Evolutionary conservation across 768 basidiomycete species (phyloP), one percentile per base, ranked within the genome.

Genomic region (Tulasnella calospora): DNA sequence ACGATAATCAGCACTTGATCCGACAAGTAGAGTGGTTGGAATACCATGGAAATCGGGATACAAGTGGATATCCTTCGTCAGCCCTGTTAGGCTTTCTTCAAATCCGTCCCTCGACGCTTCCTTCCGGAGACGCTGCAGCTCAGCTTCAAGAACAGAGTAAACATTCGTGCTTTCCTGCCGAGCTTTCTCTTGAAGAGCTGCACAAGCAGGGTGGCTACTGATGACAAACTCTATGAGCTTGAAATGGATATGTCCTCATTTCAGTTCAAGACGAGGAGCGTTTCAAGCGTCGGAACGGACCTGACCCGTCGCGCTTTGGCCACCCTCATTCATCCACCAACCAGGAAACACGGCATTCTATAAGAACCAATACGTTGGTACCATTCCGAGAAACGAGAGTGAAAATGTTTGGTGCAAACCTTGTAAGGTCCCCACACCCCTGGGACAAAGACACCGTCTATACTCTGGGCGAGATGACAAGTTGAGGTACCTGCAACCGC

Each of bases 261-360:
- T 76, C 21, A 69, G 75, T 61, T 33, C 15, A 27, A 35, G 19
- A 21, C 36, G 21, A 30, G 30, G 57, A n/a, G n/a, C 36, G 0
- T 46, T 8, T 76, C 55, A 27, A 10, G 23, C 10, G 35, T 51
- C 21, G 36, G 19, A 27, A 80, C 85, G 71, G 74, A 92, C 92
- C 85, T 95, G 94, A n/a, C 98, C 98, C 0, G 98, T 99, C 0
- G 96, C 96, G 10, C 96, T 98, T 85, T 99, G 98, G 2, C 98
- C 98, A 51, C 97, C 98, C 85, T 99, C 98, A 82, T 96, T 99
- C 95, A 98, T 98, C 98, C 97, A 99, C 92, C 94, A 96, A 23
- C 92, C 95, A 61, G 91, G 91, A 85, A 98, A 96, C 41, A 96
- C 88, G 8, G 95, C 91, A 82, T 98, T 92, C 90, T 94, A 8